These are phyloP conservation scores for Malassezia obtusa DNA, from an alignment of 1,284 basidiomycete genomes.

Conservation along the genomic window DNA sequence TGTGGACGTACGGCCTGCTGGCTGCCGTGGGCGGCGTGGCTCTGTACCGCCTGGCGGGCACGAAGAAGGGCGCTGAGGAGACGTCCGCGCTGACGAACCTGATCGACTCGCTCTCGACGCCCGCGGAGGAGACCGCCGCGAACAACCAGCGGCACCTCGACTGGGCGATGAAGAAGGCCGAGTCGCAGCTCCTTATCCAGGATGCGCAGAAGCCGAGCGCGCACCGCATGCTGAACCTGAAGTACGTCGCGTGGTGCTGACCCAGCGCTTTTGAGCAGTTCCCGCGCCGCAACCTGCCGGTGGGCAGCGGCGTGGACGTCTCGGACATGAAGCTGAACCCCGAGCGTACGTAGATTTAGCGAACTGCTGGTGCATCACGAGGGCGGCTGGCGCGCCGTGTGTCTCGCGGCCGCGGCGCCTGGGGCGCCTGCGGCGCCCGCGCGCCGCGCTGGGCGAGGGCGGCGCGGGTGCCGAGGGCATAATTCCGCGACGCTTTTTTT, in stretches of 20 bases:
- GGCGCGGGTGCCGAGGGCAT: no score
- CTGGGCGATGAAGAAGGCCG: slow-evolving; percentile 11
- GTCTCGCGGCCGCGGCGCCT: neutral
- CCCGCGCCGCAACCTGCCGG: slow-evolving; percentile 9
- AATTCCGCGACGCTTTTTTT: slow-evolving; percentile 3
- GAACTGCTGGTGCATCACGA: neutral
- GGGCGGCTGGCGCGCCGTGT: neutral
- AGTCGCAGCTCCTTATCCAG: slow-evolving; percentile 16
- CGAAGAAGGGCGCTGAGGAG: neutral
- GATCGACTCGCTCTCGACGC: slow-evolving; percentile 5
- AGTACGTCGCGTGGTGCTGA: slow-evolving; percentile 10
- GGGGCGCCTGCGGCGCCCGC: neutral
- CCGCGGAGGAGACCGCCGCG: neutral
- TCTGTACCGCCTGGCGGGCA: neutral
- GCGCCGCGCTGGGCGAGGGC: neutral
- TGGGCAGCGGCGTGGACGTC: slow-evolving; percentile 7
- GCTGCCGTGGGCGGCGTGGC: neutral
- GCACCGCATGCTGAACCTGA: slow-evolving; percentile 10
- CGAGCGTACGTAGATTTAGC: slow-evolving; percentile 12
- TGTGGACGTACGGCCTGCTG: slow-evolving; percentile 7
- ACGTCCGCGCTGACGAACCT: slow-evolving; percentile 1
- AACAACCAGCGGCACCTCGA: slow-evolving; percentile 15
- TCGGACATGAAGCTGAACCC: slow-evolving; percentile 12
- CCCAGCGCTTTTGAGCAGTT: slow-evolving; percentile 16
- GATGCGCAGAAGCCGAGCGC: slow-evolving; percentile 15